Conservation (phyloP, 345 rosid species). For the Pelargonium nanum region DNA sequence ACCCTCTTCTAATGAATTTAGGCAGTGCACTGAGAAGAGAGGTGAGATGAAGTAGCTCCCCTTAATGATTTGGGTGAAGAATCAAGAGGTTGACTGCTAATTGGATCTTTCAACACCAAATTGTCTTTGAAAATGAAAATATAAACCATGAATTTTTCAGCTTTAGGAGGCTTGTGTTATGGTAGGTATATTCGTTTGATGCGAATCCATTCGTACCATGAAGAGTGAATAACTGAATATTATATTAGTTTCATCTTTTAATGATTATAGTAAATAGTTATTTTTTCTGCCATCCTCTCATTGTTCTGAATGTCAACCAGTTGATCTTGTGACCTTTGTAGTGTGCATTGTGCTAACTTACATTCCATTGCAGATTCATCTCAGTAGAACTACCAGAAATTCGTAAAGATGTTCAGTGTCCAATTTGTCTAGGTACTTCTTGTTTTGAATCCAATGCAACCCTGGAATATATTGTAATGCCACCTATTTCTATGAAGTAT, state of each 20-base stretch:
- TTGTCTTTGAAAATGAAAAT: no score
- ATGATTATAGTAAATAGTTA: background rate
- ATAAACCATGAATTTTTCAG: background rate
- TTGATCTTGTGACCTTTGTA: background rate
- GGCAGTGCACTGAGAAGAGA: no score
- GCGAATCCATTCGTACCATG: background rate
- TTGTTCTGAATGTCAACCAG: background rate
- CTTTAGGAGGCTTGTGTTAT: no score
- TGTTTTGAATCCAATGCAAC: background rate
- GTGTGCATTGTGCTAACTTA: background rate
- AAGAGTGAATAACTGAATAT: background rate
- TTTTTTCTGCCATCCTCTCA: background rate
- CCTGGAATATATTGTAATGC: background rate
- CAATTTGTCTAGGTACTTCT: constrained; percentile 77
- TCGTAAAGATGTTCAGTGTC: constrained; percentile 80
- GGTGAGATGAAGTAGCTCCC: no score
- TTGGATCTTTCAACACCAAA: no score
- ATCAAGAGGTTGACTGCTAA: no score
- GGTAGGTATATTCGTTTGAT: no score
- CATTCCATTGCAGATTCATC: constrained; percentile 53
- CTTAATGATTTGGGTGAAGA: no score
- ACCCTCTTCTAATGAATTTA: background rate
- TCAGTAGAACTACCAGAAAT: constrained; percentile 53
- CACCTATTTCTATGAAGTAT: background rate
- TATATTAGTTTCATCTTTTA: no score